phyloP scores from a whole-genome alignment of 306 rosid genomes.

The Betula pendula region DNA sequence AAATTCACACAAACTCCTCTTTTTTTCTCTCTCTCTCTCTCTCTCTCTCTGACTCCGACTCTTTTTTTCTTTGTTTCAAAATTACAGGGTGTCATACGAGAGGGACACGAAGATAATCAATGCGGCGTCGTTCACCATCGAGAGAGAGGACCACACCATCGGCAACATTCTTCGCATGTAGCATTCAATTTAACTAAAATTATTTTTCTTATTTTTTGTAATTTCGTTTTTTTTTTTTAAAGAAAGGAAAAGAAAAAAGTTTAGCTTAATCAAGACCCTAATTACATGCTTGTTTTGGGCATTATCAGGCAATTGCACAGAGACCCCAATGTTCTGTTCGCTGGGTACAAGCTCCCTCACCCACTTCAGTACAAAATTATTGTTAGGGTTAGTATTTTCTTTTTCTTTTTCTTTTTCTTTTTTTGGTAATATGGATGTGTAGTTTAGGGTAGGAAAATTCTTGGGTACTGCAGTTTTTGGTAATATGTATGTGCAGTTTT shows the following conservation, averaged over 20 bases:
- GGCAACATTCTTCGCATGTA: conserved; percentile 94
- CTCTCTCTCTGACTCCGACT: neutral
- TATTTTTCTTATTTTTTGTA: neutral
- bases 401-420: neutral
- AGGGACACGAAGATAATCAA: conserved; percentile 93
- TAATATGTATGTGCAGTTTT: too few relatives aligned
- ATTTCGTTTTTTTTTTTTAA: neutral
- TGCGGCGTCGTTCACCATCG: conserved; percentile 80
- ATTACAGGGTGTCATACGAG: conserved; percentile 82
- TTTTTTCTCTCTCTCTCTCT: neutral
- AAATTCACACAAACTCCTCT: neutral
- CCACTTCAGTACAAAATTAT: conserved; percentile 91
- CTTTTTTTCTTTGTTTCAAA: neutral
- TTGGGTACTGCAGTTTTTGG: neutral
- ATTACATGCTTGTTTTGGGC: neutral
- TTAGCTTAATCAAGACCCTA: neutral
- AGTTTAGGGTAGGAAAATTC: neutral
- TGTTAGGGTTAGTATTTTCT: conserved; percentile 61
- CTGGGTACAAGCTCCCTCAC: conserved; percentile 93
- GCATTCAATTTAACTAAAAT: neutral
- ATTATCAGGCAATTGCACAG: conserved; percentile 77
- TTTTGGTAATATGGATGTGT: neutral
- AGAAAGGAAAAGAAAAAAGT: too few relatives aligned
- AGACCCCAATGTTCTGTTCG: conserved; percentile 78
- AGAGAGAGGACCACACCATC: conserved; percentile 91